Percentiles rank a stretch among this genome's conserved stretches.
Conservation (phyloP, 1,284 basidiomycete genomes). For the Puccinia triticina region DNA sequence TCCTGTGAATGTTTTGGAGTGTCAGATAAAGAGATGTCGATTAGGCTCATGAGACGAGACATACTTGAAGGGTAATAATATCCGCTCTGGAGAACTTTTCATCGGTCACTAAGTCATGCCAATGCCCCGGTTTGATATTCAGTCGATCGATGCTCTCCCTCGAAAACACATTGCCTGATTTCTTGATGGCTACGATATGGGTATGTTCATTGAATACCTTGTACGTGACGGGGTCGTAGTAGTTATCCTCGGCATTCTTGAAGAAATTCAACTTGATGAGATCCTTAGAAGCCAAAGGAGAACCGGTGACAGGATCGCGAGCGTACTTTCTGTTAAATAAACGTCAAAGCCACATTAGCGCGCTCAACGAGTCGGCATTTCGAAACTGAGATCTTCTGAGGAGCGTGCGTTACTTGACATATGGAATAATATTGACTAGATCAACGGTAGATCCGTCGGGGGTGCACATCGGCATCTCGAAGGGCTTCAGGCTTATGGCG, state of each 20-base stretch:
- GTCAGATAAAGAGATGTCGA: constrained; percentile 22
- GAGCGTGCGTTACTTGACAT: constrained; percentile 70
- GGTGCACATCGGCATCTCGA: constrained; percentile 81
- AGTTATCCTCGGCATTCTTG: constrained; percentile 59
- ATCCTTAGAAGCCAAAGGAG: constrained; percentile 74
- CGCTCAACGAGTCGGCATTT: constrained; percentile 23
- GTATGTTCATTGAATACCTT: constrained; percentile 66
- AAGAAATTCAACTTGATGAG: constrained; percentile 88
- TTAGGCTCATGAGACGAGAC: constrained; percentile 61
- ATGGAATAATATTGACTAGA: constrained; percentile 65
- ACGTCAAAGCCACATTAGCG: constrained; percentile 28
- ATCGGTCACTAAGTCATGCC: constrained; percentile 82
- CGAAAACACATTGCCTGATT: constrained; percentile 80
- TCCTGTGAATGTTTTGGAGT: constrained; percentile 57
- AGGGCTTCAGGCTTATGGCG: constrained; percentile 86
- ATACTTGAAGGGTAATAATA: constrained; percentile 89
- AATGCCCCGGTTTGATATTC: constrained; percentile 71
- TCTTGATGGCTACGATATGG: constrained; percentile 61
- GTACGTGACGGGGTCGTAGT: constrained; percentile 62
- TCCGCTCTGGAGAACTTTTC: constrained; percentile 81
- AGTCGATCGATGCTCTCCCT: constrained; percentile 69
- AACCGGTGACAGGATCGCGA: constrained; percentile 84
- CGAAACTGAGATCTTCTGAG: constrained; percentile 63
- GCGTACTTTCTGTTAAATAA: constrained; percentile 65
- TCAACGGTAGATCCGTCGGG: constrained; percentile 59